Evolutionary conservation across 1,139 yeast species (phyloP).

Genomic region (Petasospora fabianii): DNA sequence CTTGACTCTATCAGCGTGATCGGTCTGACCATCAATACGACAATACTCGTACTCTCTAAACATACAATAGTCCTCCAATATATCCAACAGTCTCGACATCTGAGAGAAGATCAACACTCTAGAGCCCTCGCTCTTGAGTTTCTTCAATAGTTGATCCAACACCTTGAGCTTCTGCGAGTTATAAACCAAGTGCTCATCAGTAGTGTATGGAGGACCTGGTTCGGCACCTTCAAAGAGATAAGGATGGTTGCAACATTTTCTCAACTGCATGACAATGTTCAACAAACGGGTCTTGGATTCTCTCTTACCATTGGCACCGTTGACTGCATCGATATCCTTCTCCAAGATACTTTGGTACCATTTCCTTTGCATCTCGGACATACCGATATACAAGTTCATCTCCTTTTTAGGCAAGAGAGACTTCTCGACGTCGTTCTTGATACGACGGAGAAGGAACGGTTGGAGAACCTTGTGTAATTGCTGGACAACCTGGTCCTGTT

Average conservation of each 20-base stretch:
- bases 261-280: constrained; percentile 78
- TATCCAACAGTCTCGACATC: constrained; percentile 78
- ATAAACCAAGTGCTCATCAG: constrained; percentile 74
- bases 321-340: constrained; percentile 79
- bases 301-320: constrained; percentile 72
- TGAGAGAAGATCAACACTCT: constrained; percentile 76
- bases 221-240: constrained; percentile 83
- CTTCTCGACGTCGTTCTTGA: constrained; percentile 76
- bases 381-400: constrained; percentile 64
- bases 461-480: constrained; percentile 86
- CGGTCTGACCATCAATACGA: constrained; percentile 80
- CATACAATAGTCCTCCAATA: constrained; percentile 71
- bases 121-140: constrained; percentile 63
- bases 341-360: constrained; percentile 77
- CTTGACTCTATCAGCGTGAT: constrained; percentile 68
- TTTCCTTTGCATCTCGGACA: constrained; percentile 72
- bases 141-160: constrained; percentile 61
- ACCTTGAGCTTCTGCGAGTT: constrained; percentile 73
- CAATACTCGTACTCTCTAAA: constrained; percentile 68
- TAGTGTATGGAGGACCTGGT: constrained; percentile 83
- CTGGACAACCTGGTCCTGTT: constrained; percentile 65
- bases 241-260: constrained; percentile 84
- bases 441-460: constrained; percentile 71
- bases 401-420: constrained; percentile 73
- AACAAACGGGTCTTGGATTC: constrained; percentile 72